Percentiles rank a stretch among this genome's conserved stretches.
These are phyloP conservation scores for Penicillium hesseltinei DNA, from an alignment of 2,329 filamentous ascomycete genomes.

Conservation along the genomic window DNA sequence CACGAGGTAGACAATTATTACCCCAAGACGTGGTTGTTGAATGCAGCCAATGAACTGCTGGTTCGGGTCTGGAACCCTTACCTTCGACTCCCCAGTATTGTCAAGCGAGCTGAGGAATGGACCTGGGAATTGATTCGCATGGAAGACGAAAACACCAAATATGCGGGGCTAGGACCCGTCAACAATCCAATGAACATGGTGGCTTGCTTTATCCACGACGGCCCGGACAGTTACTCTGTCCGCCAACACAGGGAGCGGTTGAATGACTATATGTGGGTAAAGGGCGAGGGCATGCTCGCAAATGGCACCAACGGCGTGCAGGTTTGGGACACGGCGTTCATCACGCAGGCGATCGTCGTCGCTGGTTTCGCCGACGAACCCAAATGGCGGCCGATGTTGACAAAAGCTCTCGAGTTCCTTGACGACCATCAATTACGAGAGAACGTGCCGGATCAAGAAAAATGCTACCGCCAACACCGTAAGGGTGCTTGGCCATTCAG, in stretches of 20 bases:
- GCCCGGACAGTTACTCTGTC: slow-evolving; percentile 69
- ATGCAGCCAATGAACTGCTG: slow-evolving; percentile 72
- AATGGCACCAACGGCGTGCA: slow-evolving; percentile 99
- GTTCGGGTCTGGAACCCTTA: slow-evolving; percentile 79
- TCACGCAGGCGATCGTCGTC: slow-evolving; percentile 77
- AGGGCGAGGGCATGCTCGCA: slow-evolving; percentile 85
- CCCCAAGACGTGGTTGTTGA: slow-evolving; percentile 82
- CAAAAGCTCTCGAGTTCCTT: slow-evolving; percentile 77
- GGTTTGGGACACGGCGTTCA: slow-evolving; percentile 91
- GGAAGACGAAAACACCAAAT: slow-evolving; percentile 92
- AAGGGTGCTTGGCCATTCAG: slow-evolving; percentile 98
- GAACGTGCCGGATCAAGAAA: slow-evolving; percentile 71
- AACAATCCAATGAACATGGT: slow-evolving; percentile 90
- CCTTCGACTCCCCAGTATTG: slow-evolving; percentile 64
- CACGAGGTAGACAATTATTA: slow-evolving; percentile 82
- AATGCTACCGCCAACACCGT: slow-evolving; percentile 83
- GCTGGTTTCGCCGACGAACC: slow-evolving; percentile 74
- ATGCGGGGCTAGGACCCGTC: slow-evolving; percentile 80
- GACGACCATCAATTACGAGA: slow-evolving; percentile 89
- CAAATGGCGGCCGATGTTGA: slow-evolving; percentile 79
- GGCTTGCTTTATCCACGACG: slow-evolving; percentile 79
- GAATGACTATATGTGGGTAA: slow-evolving; percentile 88
- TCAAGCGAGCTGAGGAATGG: slow-evolving; percentile 73
- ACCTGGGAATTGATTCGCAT: slow-evolving; percentile 79
- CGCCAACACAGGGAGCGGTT: slow-evolving; percentile 75